A percentile compares a stretch with the other conserved stretches of the same genome.
Conservation (phyloP, 345 rosid genomes). For the Populus ilicifolia region DNA sequence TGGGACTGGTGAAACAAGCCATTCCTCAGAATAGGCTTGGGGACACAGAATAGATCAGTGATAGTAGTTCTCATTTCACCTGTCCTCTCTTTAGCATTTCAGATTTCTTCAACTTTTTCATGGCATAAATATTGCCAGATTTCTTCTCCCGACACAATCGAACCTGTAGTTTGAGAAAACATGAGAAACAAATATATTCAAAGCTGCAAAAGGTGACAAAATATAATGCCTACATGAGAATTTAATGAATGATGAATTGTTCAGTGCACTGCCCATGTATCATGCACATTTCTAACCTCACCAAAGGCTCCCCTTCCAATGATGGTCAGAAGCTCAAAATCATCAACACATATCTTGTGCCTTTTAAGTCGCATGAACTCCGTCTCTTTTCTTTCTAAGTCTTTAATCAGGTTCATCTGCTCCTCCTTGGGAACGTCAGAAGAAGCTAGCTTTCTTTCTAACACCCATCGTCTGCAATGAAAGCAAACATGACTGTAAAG, state of each 20-base stretch:
- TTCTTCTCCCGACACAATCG: slow-evolving; percentile 87
- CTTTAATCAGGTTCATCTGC: slow-evolving; percentile 81
- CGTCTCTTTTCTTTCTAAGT: slow-evolving; percentile 90
- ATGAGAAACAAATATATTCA: slow-evolving; percentile 6
- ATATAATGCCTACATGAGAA: background rate
- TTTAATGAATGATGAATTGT: slow-evolving; percentile 1
- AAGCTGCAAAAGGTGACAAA: slow-evolving; percentile 2
- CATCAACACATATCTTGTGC: slow-evolving; percentile 85
- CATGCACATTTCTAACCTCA: slow-evolving; percentile 56
- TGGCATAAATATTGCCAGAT: slow-evolving; percentile 93
- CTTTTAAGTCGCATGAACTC: slow-evolving; percentile 94
- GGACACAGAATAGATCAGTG: slow-evolving; percentile 6
- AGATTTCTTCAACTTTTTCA: slow-evolving; percentile 98
- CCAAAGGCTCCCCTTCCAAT: slow-evolving; percentile 93
- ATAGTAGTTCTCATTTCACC: slow-evolving; percentile 42
- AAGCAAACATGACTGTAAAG: slow-evolving; percentile 20
- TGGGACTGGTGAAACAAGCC: background rate
- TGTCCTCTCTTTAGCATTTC: slow-evolving; percentile 97
- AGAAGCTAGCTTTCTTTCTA: slow-evolving; percentile 82
- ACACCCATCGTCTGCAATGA: slow-evolving; percentile 75
- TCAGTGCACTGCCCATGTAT: background rate
- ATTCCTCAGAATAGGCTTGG: slow-evolving; percentile 8
- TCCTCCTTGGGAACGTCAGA: slow-evolving; percentile 90
- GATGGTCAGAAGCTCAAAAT: slow-evolving; percentile 88
- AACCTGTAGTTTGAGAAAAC: slow-evolving; percentile 50